Evolutionary conservation across 306 rosid species (phyloP).

Genomic region (Quercus glauca): DNA sequence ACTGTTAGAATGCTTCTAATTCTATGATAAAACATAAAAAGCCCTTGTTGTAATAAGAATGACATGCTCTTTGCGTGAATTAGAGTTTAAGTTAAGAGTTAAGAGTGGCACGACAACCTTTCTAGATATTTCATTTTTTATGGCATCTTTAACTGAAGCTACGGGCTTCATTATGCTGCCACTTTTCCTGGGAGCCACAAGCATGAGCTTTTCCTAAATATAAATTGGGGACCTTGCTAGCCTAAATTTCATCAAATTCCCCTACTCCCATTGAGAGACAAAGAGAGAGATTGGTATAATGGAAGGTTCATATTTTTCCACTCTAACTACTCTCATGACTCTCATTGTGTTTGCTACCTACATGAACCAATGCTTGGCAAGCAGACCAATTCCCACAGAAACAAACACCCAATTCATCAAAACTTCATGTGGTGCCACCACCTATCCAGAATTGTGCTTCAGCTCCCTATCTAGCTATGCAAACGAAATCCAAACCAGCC

Average conservation of each 20-base stretch:
- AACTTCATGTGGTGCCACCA: slow-evolving; percentile 34
- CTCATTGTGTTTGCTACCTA: slow-evolving; percentile 7
- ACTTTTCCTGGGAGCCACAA: not conserved
- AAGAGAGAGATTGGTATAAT: not conserved
- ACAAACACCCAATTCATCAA: slow-evolving; percentile 26
- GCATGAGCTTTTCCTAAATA: not conserved
- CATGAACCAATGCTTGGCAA: slow-evolving; percentile 1
- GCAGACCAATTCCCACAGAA: not conserved
- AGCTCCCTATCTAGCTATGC: slow-evolving; percentile 37
- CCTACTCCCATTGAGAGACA: not conserved
- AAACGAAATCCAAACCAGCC: slow-evolving; percentile 28
- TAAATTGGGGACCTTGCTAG: not conserved
- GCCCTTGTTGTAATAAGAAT: no score
- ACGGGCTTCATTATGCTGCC: no score
- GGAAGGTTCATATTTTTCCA: slow-evolving; percentile 1
- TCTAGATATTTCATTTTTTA: no score
- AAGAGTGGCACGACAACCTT: no score
- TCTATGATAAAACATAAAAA: no score
- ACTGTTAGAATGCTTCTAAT: no score
- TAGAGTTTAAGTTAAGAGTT: no score
- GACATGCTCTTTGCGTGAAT: no score
- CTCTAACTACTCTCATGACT: slow-evolving; percentile 1
- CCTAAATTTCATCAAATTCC: not conserved
- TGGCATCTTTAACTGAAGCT: no score
- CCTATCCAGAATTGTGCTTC: slow-evolving; percentile 36